These are phyloP conservation scores for Sugiyamaella qingdaonensis DNA, from an alignment of 805 yeast species.

Conservation along the genomic window DNA sequence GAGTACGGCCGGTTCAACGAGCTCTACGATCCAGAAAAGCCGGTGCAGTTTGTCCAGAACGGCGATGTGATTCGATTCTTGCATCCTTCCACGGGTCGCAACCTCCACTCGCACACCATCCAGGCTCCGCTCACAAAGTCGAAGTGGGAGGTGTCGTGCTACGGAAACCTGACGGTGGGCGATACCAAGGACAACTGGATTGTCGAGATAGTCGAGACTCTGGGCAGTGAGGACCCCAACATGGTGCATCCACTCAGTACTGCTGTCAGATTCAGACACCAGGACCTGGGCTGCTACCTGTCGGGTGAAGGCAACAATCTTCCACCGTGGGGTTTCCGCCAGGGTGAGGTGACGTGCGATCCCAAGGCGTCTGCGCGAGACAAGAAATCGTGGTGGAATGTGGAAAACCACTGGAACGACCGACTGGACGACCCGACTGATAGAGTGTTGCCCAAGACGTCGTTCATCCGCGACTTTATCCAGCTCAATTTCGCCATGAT, in stretches of 20 bases:
- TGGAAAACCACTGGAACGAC: constrained; percentile 63
- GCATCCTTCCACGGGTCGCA: constrained; percentile 67
- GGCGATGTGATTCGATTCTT: constrained; percentile 67
- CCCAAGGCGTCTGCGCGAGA: constrained; percentile 46
- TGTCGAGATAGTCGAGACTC: constrained; percentile 62
- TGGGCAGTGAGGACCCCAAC: constrained; percentile 32
- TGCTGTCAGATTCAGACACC: constrained; percentile 69
- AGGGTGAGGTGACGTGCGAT: constrained; percentile 87
- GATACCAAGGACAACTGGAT: constrained; percentile 89
- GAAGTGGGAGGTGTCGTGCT: constrained; percentile 82
- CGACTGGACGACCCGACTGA: constrained; percentile 39
- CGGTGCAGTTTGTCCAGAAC: constrained; percentile 42
- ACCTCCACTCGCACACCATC: constrained; percentile 78
- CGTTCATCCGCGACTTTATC: constrained; percentile 64
- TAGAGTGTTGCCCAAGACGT: constrained; percentile 43
- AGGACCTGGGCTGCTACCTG: constrained; percentile 72
- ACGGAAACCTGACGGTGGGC: constrained; percentile 66
- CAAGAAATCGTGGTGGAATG: constrained; percentile 74
- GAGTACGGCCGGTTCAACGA: constrained; percentile 25
- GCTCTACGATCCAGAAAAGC: constrained; percentile 29
- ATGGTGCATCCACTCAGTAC: constrained; percentile 64
- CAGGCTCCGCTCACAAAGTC: constrained; percentile 66
- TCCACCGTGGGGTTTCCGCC: constrained; percentile 98
- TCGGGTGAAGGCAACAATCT: constrained; percentile 75
- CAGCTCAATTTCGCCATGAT: constrained; percentile 75